Base-by-base conservation (phyloP, 2,329 filamentous ascomycete genomes). In the Dactylellina cionopaga region DNA sequence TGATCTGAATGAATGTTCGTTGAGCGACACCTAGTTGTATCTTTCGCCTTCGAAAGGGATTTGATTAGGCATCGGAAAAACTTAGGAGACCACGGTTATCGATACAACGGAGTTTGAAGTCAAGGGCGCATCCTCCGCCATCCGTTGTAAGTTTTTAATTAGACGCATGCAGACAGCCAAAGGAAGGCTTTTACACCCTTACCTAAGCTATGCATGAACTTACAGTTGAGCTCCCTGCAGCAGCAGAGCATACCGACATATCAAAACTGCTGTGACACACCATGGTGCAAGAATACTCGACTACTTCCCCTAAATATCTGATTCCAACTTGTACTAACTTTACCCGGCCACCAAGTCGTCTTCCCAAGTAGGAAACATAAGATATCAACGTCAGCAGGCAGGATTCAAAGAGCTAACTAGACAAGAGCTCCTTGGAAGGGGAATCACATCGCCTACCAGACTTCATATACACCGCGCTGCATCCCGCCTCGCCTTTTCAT, bases 161-260 rank as follows among this genome's bases (percentile, higher is more conserved):
- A 64, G 59, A 59, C 46, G 68, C 54, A 64, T 72, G 68, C 68
- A 72, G n/a, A n/a, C n/a, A 51, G 68, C 59, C 68, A 65, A 54
- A 52, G 49, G 52, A 47, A 37, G 59, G 52, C 51, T 55, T 72
- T 70, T 56, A 47, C 24, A 29, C 22, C 44, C 19, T 72, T 52
- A 64, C 59, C 51, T 65, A 72, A 72, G 65, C 41, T 31, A 58
- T 60, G 54, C 54, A 63, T 70, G 41, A 46, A 43, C 33, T 17
- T 29, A 43, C 39, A 43, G 27, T 24, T 29, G 19, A n/a, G 15
- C 39, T 54, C 59, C 47, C 46, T 64, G 27, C 37, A 29, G 39
- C 39, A 64, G 17, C 44, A 46, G 59, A 47, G 27, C 15, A 31
- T 33, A 55, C 31, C 15, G 39, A 43, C 17, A 43, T 43, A 19